phyloP scores from a whole-genome alignment of 805 yeast species.

The Metschnikowia lachancei region DNA sequence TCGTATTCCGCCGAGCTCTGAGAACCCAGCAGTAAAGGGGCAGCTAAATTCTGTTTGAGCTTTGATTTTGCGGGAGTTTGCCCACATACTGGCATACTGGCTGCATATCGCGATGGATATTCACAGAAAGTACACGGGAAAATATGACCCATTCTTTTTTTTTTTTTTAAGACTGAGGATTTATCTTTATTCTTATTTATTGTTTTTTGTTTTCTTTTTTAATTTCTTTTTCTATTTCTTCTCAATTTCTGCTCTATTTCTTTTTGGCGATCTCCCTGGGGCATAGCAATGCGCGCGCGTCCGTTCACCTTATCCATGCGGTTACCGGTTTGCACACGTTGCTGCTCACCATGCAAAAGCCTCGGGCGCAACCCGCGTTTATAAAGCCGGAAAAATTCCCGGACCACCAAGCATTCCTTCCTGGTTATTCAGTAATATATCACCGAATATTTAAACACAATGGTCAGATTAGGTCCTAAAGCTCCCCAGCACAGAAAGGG shows the following conservation, averaged over 20 bases:
- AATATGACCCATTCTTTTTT: no score
- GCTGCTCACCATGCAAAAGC: constrained; percentile 1
- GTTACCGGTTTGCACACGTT: constrained; percentile 11
- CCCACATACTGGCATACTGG: no score
- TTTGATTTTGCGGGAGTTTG: neutral
- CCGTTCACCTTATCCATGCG: constrained; percentile 3
- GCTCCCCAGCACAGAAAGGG: constrained; percentile 78
- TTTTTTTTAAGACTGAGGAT: no score
- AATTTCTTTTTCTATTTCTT: neutral
- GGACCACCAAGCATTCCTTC: neutral
- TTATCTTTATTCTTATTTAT: no score
- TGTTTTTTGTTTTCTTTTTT: no score
- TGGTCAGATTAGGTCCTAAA: constrained; percentile 86
- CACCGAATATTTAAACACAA: constrained; percentile 20
- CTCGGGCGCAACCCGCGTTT: constrained; percentile 8
- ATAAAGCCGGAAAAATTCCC: constrained; percentile 11
- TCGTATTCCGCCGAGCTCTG: neutral
- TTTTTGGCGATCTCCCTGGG: neutral
- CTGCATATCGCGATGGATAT: no score
- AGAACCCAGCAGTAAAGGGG: neutral
- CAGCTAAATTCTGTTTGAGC: neutral
- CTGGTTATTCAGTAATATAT: neutral
- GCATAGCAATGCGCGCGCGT: neutral
- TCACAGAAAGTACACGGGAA: no score
- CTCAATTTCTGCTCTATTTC: neutral